Evolutionary conservation across 108 stramenopile species (phyloP).

Genomic region (Fistulifera pelliculosa): DNA sequence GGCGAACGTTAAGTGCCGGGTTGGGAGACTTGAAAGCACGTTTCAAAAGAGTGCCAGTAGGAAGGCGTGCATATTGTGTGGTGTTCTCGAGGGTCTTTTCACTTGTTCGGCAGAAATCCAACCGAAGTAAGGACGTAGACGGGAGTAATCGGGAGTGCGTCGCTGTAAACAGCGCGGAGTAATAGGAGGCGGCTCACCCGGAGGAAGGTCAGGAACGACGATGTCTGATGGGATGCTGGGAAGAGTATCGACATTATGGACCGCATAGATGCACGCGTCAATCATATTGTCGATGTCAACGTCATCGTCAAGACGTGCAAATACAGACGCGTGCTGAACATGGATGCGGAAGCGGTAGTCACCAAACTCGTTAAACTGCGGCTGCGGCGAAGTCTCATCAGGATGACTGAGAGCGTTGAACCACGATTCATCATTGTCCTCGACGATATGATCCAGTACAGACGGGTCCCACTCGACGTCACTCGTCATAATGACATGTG

Average conservation of each 20-base stretch:
- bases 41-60: background rate
- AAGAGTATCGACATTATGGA: no score
- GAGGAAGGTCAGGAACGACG: no score
- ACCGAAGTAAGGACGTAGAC: conserved; percentile 6
- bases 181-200: no score
- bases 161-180: no score
- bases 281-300: no score
- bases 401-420: background rate
- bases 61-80: conserved; percentile 12
- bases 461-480: conserved; percentile 25
- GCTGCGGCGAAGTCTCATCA: no score
- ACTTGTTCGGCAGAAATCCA: conserved; percentile 12
- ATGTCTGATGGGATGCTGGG: no score
- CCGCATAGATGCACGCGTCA: no score
- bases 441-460: conserved; percentile 6
- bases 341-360: no score
- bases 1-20: conserved; percentile 18
- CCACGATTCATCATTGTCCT: background rate
- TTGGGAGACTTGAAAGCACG: conserved; percentile 2
- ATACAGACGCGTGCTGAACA: no score
- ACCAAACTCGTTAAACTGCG: no score
- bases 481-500: conserved; percentile 25
- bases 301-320: no score
- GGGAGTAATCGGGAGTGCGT: background rate
- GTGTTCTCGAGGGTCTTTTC: background rate